Evolutionary conservation across 1,139 yeast species (phyloP).

Genomic region (Blastobotrys illinoisensis): DNA sequence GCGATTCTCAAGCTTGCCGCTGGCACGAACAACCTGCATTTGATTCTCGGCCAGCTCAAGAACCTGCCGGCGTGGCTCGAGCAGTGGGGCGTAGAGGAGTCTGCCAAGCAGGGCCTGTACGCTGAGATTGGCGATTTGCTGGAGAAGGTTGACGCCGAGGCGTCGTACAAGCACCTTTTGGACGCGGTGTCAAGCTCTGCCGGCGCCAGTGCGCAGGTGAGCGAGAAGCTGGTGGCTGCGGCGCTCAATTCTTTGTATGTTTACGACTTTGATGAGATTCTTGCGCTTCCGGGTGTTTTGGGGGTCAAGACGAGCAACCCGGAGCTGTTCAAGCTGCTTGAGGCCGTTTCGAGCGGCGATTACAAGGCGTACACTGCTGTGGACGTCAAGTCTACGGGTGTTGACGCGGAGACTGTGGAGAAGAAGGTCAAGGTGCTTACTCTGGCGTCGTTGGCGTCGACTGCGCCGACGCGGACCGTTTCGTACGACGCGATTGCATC

Average conservation of each 20-base stretch:
- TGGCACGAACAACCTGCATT: constrained; percentile 29
- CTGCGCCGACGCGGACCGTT: constrained; percentile 25
- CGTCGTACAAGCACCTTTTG: constrained; percentile 27
- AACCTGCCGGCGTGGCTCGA: constrained; percentile 36
- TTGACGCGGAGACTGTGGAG: constrained; percentile 23
- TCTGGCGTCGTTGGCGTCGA: constrained; percentile 23
- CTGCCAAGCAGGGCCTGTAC: constrained; percentile 27
- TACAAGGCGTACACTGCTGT: constrained; percentile 24
- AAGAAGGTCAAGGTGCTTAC: constrained; percentile 28
- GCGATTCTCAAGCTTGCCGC: constrained; percentile 33
- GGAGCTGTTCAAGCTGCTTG: constrained; percentile 28
- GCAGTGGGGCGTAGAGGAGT: constrained; percentile 33
- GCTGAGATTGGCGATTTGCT: constrained; percentile 27
- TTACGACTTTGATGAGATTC: constrained; percentile 34
- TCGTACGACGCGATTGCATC: constrained; percentile 33
- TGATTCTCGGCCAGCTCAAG: constrained; percentile 34
- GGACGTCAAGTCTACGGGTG: constrained; percentile 11
- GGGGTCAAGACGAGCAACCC: constrained; percentile 20
- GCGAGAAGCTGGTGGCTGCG: constrained; percentile 25
- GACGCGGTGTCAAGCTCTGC: constrained; percentile 28
- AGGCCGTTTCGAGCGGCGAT: constrained; percentile 33
- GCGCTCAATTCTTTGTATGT: constrained; percentile 27
- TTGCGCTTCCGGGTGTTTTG: constrained; percentile 31
- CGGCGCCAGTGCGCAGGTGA: constrained; percentile 19
- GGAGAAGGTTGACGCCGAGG: constrained; percentile 23